A percentile compares a stretch with the other conserved stretches of the same genome.
phyloP scores from a whole-genome alignment of 441 rosid species.

The Aleurites moluccanus region DNA sequence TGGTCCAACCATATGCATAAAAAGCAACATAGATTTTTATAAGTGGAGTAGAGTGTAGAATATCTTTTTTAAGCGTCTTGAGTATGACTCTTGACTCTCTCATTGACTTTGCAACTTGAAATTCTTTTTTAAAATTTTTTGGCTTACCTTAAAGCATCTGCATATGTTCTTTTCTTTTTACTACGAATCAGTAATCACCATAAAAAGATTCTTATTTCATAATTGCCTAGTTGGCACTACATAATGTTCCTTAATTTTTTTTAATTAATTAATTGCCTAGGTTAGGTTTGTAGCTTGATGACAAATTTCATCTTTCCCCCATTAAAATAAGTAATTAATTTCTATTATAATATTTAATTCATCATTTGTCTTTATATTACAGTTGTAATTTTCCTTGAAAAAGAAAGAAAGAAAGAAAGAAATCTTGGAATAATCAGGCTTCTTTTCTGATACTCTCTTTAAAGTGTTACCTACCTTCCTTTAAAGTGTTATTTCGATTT shows the following conservation, averaged over 20 bases:
- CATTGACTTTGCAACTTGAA: conserved; percentile 11
- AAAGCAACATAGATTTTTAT: conserved; percentile 12
- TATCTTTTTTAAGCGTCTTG: conserved; percentile 9
- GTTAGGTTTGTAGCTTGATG: background rate
- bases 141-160: background rate
- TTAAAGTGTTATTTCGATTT: too few species aligned
- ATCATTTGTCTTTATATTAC: background rate
- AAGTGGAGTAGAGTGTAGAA: background rate
- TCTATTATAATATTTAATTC: background rate
- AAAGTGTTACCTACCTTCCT: background rate
- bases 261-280: too few species aligned
- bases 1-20: background rate
- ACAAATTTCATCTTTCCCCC: background rate
- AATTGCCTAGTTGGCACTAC: background rate
- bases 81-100: too few species aligned
- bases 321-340: background rate
- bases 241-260: background rate
- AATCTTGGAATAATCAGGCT: background rate
- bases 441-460: background rate
- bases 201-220: background rate
- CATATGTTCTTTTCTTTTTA: background rate
- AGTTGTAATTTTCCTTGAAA: background rate
- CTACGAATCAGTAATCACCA: background rate
- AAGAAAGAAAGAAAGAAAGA: too few species aligned
- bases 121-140: too few species aligned